Evolutionary conservation across 2,329 filamentous ascomycete species (phyloP).

Genomic region (Xylariaceae sp.): DNA sequence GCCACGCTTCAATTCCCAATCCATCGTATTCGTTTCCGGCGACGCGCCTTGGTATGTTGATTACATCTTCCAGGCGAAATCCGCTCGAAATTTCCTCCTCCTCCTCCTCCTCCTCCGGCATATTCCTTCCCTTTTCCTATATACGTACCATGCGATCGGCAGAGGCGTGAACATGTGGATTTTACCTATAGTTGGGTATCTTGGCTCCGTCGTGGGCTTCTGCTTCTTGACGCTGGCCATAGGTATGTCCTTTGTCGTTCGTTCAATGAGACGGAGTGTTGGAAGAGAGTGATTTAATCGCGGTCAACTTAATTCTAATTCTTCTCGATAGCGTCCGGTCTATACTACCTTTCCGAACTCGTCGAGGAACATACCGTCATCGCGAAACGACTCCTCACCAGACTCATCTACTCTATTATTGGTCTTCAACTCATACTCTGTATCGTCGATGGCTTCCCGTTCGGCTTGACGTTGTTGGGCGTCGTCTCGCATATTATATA

Average conservation of each 20-base stretch:
- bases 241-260: conserved; percentile 52
- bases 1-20: conserved; percentile 21
- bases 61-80: background rate
- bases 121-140: conserved; percentile 1
- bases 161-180: conserved; percentile 78
- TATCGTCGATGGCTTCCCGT: conserved; percentile 83
- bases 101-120: conserved; percentile 9
- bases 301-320: too few relatives aligned
- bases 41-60: background rate
- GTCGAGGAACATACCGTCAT: conserved; percentile 97
- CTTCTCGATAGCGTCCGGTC: conserved; percentile 72
- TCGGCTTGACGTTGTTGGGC: conserved; percentile 72
- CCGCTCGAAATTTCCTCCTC: background rate
- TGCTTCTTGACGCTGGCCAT: conserved; percentile 93
- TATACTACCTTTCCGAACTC: conserved; percentile 97
- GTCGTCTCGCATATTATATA: conserved; percentile 84
- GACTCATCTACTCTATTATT: conserved; percentile 83
- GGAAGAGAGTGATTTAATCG: too few relatives aligned
- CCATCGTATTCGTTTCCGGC: conserved; percentile 8
- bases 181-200: conserved; percentile 85
- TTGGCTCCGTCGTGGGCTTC: conserved; percentile 87
- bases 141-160: conserved; percentile 19
- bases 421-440: conserved; percentile 73
- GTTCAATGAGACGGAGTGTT: background rate
- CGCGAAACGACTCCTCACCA: conserved; percentile 82